Base-by-base conservation (phyloP, 306 rosid genomes). In the Morella rubra region DNA sequence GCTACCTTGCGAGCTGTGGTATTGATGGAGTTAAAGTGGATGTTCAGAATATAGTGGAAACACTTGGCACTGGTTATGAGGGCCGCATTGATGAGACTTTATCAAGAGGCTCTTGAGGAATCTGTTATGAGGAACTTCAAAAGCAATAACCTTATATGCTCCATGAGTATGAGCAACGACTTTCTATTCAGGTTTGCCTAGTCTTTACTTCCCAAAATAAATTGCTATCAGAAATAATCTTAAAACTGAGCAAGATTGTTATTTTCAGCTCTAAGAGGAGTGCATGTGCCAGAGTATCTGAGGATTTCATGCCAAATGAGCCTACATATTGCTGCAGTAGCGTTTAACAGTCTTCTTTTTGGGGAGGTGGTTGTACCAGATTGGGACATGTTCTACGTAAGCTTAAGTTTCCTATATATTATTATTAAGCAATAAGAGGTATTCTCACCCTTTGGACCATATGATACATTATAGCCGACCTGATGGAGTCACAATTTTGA, bases 311-410 rank as follows among this genome's bases (percentile, higher is more conserved):
- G 93, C 96, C 93, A 52, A 69, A 84, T 62, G 90, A 92, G 81
- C 91, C 91, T 18, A 79, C 97, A 87, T 56, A 45, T 92, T 74
- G 93, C 93, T 9, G 78, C 92, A 9, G 97, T 90, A 27, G 85
- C 93, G n/a, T 90, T 86, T 74, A 89, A 90, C 46, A 90, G 93
- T 77, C 87, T 90, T 81, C 84, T 90, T 27, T 75, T 89, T 9
- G 92, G 96, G 46, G 96, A 92, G 81, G 87, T 89, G 27, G 78
- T 84, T 54, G 92, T 87, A 65, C 91, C 93, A 40, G 93, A 90
- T 75, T 90, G 92, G 96, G 93, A 92, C 85, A 87, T 81, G 97
- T 90, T 88, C 75, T 86, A 85, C 32, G 97, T 92, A 81, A 84
- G 82, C 76, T 53, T 6, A 60, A 3, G 15, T 42, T 72, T 72